Evolutionary conservation across 495 filamentous ascomycete genomes (phyloP).

Genomic region (Hypoxylon intermedium): DNA sequence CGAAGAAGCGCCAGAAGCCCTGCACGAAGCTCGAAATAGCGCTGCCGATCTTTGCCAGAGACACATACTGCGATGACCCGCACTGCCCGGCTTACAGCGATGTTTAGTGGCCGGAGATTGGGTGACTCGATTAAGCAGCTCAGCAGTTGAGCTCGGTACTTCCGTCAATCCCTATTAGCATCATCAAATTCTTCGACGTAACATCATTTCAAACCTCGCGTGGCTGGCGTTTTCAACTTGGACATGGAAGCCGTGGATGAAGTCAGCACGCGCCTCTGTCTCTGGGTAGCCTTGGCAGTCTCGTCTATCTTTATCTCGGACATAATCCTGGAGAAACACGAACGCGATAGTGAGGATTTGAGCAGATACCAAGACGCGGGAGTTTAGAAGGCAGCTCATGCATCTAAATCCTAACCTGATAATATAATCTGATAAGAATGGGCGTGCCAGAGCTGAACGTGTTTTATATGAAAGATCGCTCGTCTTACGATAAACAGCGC

Average conservation of each 20-base stretch:
- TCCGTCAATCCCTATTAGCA: neutral
- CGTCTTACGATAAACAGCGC: too few relatives aligned
- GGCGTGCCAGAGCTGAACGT: too few relatives aligned
- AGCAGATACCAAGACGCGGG: neutral
- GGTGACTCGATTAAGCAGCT: constrained; percentile 3
- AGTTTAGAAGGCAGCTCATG: neutral
- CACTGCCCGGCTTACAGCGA: constrained; percentile 31
- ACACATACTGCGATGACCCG: constrained; percentile 32
- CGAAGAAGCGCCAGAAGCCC: constrained; percentile 14
- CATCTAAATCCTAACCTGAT: too few relatives aligned
- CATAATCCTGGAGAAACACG: neutral
- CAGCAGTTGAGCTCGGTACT: constrained; percentile 1
- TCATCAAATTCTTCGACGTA: neutral
- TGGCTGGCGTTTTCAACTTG: constrained; percentile 4
- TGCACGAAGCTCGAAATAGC: constrained; percentile 25
- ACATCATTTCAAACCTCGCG: neutral
- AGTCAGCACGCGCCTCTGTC: neutral
- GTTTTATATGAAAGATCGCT: too few relatives aligned
- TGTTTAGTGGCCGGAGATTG: neutral
- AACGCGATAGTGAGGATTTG: neutral
- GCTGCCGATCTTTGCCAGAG: constrained; percentile 36
- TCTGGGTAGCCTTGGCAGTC: neutral
- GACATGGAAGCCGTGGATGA: neutral
- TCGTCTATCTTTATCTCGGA: neutral
- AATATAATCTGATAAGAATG: too few relatives aligned